Evolutionary conservation across 2,329 filamentous ascomycete species (phyloP).

Genomic region (Colletotrichum trifolii): DNA sequence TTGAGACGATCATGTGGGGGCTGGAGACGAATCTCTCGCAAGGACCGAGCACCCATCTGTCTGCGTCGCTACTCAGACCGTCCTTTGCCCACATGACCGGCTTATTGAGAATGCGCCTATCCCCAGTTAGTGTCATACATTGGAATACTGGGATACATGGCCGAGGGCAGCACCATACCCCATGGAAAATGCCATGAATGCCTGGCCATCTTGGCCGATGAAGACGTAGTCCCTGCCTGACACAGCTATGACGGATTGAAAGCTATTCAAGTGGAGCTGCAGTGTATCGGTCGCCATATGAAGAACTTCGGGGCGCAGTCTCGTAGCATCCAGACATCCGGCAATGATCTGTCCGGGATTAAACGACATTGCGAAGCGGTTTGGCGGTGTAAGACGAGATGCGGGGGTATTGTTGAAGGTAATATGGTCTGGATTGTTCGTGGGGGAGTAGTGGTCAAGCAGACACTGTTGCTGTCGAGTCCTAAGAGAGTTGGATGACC

Average conservation of each 20-base stretch:
- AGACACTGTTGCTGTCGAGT: neutral
- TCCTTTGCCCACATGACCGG: constrained; percentile 34
- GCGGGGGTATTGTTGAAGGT: constrained; percentile 1
- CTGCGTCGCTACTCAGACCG: constrained; percentile 16
- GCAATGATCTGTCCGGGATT: constrained; percentile 30
- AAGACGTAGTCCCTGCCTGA: constrained; percentile 19
- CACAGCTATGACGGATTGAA: constrained; percentile 30
- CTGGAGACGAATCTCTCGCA: constrained; percentile 21
- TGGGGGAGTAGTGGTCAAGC: neutral
- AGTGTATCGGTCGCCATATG: constrained; percentile 21
- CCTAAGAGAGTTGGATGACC: neutral
- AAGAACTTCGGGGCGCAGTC: constrained; percentile 21
- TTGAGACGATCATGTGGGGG: constrained; percentile 30
- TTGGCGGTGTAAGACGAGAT: constrained; percentile 10
- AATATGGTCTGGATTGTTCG: neutral
- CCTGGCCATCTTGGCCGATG: constrained; percentile 27
- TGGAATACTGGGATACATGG: no score
- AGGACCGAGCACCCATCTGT: constrained; percentile 34
- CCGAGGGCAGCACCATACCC: constrained; percentile 6
- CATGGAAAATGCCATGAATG: constrained; percentile 32
- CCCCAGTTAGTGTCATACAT: neutral
- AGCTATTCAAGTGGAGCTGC: constrained; percentile 28
- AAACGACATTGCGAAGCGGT: constrained; percentile 11
- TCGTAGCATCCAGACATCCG: constrained; percentile 24
- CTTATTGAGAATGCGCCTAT: constrained; percentile 22